These are phyloP conservation scores for Fusarium sambucinum DNA, from an alignment of 2,329 filamentous ascomycete species.

Conservation along the genomic window DNA sequence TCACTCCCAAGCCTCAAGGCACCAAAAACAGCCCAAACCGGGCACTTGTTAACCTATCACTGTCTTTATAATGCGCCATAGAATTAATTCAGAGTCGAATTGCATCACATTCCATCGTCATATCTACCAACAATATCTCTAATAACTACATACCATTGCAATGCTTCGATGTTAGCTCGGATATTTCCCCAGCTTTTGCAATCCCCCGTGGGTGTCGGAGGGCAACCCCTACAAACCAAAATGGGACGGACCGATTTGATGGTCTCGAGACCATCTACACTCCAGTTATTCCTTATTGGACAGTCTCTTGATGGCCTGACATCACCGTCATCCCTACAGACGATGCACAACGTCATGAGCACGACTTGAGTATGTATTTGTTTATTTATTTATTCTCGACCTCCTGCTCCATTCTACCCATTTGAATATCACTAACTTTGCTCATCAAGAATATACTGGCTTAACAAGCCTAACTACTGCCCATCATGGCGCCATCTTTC, in stretches of 20 bases:
- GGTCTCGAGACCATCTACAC: constrained; percentile 32
- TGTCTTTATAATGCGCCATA: neutral
- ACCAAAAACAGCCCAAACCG: neutral
- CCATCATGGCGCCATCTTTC: constrained; percentile 40
- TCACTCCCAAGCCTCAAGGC: constrained; percentile 1
- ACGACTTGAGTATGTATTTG: neutral
- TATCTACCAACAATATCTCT: neutral
- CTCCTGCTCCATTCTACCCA: neutral
- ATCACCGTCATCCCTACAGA: constrained; percentile 26
- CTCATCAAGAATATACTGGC: neutral
- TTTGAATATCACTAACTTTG: neutral
- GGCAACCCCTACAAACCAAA: constrained; percentile 25
- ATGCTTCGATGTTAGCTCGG: neutral
- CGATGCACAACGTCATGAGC: constrained; percentile 9
- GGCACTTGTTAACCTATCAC: constrained; percentile 12
- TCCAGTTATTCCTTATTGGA: constrained; percentile 18
- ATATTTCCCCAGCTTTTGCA: constrained; percentile 29
- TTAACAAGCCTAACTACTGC: constrained; percentile 8
- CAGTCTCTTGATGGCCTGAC: constrained; percentile 14
- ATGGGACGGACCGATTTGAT: constrained; percentile 45
- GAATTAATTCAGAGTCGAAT: neutral
- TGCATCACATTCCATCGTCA: constrained; percentile 2
- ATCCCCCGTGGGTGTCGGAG: constrained; percentile 24
- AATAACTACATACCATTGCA: neutral
- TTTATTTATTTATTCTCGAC: constrained; percentile 4